Percentiles rank a stretch among this genome's conserved stretches.
Evolutionary conservation across 179 eudicot genomes (phyloP).

Genomic region (Beta corolliflora): DNA sequence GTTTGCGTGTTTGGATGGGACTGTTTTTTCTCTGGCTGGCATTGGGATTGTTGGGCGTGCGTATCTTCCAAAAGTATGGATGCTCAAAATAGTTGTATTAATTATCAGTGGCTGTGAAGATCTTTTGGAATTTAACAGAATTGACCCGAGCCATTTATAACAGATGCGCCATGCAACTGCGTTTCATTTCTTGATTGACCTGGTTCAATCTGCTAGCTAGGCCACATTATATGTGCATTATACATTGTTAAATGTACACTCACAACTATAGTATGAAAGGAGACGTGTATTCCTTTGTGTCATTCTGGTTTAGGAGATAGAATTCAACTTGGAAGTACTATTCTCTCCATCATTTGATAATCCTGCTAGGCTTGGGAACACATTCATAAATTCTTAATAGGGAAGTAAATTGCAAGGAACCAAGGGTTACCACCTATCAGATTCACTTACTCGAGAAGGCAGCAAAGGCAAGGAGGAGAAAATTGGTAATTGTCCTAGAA

Average conservation of each 20-base stretch:
- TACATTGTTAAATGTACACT: neutral
- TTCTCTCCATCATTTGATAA: no score
- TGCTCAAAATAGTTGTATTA: neutral
- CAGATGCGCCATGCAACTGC: no score
- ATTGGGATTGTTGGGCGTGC: neutral
- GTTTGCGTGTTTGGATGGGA: no score
- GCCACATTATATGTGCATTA: neutral
- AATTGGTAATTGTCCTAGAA: no score
- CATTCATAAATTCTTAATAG: no score
- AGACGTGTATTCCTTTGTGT: neutral
- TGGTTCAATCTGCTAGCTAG: slow-evolving; percentile 1
- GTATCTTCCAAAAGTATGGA: neutral
- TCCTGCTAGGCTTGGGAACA: no score
- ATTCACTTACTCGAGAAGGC: no score
- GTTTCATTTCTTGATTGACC: neutral
- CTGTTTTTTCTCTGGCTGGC: neutral
- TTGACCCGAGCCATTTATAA: neutral
- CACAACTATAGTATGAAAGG: neutral
- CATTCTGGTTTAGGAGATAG: neutral
- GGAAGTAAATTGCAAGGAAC: no score
- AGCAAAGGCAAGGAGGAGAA: no score
- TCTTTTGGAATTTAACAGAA: neutral
- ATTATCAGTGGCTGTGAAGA: neutral
- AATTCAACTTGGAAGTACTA: neutral
- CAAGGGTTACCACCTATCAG: no score